Conservation (phyloP, 2,329 filamentous ascomycete species). For the Alternaria sp. region DNA sequence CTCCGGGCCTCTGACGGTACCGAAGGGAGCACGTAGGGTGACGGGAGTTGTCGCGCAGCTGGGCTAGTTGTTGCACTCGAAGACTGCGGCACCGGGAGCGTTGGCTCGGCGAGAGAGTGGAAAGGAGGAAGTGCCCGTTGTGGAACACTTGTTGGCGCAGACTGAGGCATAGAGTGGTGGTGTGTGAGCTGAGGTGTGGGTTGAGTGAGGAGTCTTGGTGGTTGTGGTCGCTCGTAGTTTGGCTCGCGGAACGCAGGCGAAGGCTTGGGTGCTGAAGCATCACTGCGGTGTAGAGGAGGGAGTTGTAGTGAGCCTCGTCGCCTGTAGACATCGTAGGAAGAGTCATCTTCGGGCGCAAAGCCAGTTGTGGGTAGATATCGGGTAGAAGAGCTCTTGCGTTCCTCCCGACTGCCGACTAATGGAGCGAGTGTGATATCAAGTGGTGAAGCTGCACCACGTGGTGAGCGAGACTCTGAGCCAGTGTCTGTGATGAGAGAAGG, state of each 20-base stretch:
- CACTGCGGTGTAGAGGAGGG: slow-evolving; percentile 41
- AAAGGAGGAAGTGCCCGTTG: slow-evolving; percentile 47
- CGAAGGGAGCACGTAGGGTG: slow-evolving; percentile 36
- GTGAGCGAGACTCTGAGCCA: slow-evolving; percentile 58
- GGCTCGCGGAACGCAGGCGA: slow-evolving; percentile 36
- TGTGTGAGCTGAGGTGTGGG: slow-evolving; percentile 42
- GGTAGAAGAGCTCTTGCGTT: slow-evolving; percentile 50
- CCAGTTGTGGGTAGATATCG: slow-evolving; percentile 50
- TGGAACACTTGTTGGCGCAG: slow-evolving; percentile 29
- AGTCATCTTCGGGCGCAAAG: slow-evolving; percentile 50
- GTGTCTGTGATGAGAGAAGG: slow-evolving; percentile 77
- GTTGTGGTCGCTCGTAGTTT: slow-evolving; percentile 38
- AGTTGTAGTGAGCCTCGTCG: slow-evolving; percentile 46
- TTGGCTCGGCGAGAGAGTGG: slow-evolving; percentile 45
- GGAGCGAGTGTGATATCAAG: slow-evolving; percentile 55
- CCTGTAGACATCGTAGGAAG: slow-evolving; percentile 36
- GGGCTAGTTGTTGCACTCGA: slow-evolving; percentile 36
- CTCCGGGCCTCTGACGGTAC: slow-evolving; percentile 36
- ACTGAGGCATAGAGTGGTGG: slow-evolving; percentile 44
- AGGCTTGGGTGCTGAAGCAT: slow-evolving; percentile 18
- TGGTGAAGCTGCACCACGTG: slow-evolving; percentile 56
- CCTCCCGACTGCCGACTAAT: slow-evolving; percentile 46
- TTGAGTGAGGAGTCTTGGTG: slow-evolving; percentile 45
- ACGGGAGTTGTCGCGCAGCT: slow-evolving; percentile 43
- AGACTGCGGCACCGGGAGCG: slow-evolving; percentile 37